These are phyloP conservation scores for Arxiozyma heterogenica DNA, from an alignment of 1,139 yeast genomes.

Conservation along the genomic window DNA sequence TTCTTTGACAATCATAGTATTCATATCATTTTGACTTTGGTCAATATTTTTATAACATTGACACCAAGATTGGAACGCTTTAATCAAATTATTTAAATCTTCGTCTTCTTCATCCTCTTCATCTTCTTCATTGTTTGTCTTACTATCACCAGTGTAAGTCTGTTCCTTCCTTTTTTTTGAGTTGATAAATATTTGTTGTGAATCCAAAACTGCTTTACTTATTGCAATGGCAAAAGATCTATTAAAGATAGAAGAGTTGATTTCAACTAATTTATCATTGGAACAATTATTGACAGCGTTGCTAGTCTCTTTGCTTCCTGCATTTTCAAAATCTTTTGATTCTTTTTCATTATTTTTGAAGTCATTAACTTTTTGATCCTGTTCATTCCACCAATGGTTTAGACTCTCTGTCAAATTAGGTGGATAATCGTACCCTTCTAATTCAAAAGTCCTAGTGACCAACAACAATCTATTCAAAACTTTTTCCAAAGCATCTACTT, in stretches of 20 bases:
- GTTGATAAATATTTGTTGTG: constrained; percentile 25
- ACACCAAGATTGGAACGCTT: constrained; percentile 34
- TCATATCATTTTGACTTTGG: constrained; percentile 42
- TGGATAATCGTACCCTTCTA: constrained; percentile 65
- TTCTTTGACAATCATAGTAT: constrained; percentile 46
- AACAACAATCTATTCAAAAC: constrained; percentile 52
- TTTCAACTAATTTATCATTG: constrained; percentile 39
- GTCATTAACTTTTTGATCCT: neutral
- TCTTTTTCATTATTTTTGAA: neutral
- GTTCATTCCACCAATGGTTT: constrained; percentile 46
- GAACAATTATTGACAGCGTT: constrained; percentile 46
- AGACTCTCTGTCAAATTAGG: constrained; percentile 55
- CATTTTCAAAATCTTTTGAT: neutral
- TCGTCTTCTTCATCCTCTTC: constrained; percentile 28
- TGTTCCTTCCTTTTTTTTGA: constrained; percentile 27
- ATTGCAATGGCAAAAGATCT: constrained; percentile 46
- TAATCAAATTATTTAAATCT: constrained; percentile 20
- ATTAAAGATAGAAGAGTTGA: constrained; percentile 33
- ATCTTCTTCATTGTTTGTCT: constrained; percentile 22
- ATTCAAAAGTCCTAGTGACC: constrained; percentile 49
- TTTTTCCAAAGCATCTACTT: constrained; percentile 53
- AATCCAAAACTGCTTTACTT: constrained; percentile 37
- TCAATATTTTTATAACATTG: constrained; percentile 49
- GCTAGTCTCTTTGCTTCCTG: constrained; percentile 31
- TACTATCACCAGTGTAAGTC: constrained; percentile 26